phyloP scores from a whole-genome alignment of 495 filamentous ascomycete genomes.

The Aspergillus saccharolyticus region DNA sequence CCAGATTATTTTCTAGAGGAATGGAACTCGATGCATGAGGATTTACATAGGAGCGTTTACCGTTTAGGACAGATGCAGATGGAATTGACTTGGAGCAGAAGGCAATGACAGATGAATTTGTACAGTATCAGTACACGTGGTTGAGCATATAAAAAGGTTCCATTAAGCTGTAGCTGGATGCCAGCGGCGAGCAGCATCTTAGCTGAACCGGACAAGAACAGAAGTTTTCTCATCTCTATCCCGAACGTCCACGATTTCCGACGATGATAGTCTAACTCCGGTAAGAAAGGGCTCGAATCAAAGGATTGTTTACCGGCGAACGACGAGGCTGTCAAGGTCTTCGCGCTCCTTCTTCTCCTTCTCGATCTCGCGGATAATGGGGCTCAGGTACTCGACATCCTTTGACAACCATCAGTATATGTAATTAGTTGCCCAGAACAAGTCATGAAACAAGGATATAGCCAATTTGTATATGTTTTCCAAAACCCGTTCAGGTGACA shows the following conservation, averaged over 20 bases:
- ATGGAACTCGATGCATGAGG: background rate
- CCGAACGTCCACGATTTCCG: slow-evolving; percentile 23
- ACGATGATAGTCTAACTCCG: slow-evolving; percentile 19
- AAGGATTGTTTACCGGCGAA: slow-evolving; percentile 47
- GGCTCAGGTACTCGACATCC: slow-evolving; percentile 73
- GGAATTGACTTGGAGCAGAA: slow-evolving; percentile 1
- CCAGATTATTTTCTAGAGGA: background rate
- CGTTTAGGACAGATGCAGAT: background rate
- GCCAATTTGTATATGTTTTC: slow-evolving; percentile 6
- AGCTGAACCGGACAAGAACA: slow-evolving; percentile 19
- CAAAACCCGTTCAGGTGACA: slow-evolving; percentile 27
- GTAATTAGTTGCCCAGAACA: background rate
- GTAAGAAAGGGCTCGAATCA: slow-evolving; percentile 13
- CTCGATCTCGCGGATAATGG: slow-evolving; percentile 78
- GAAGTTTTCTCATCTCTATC: slow-evolving; percentile 22
- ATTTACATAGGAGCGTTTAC: background rate
- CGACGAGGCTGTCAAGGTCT: slow-evolving; percentile 75
- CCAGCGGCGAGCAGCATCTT: slow-evolving; percentile 8
- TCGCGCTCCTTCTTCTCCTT: slow-evolving; percentile 74
- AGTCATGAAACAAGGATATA: background rate
- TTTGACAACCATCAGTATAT: slow-evolving; percentile 34
- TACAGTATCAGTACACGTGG: slow-evolving; percentile 48
- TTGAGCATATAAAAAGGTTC: slow-evolving; percentile 18
- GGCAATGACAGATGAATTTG: slow-evolving; percentile 42
- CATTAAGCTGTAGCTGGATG: slow-evolving; percentile 18